Base-by-base conservation (phyloP, 345 rosid species). In the Xanthoceras sorbifolium region DNA sequence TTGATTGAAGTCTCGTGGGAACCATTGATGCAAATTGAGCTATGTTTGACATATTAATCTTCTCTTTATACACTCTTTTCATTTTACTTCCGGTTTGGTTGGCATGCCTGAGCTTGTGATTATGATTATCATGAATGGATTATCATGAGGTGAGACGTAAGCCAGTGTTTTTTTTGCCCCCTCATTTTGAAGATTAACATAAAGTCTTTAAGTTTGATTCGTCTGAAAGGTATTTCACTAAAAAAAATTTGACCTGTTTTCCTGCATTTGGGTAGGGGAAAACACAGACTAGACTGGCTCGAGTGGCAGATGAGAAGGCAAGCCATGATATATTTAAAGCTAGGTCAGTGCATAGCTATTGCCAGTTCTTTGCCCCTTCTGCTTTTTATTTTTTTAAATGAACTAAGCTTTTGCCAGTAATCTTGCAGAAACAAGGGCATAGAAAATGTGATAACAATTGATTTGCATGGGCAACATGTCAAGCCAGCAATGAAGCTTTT, bases 401-500 rank as follows among this genome's bases (percentile, higher is more conserved):
- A 79, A 67, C 80, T 80, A 69, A 83, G 38, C 29, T 63, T 73
- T 63, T 67, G 68, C 46, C 25, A 34, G 59, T 77, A 36, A 57
- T 76, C 28, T 54, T 83, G 76, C 96, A 95, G 99, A 83, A 95
- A 95, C 85, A 92, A 84, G 82, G 90, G 42, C 64, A 86, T 93
- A 72, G 93, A 92, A 83, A 95, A 95, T 77, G 83, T 88, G 70
- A 77, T 93, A 82, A 93, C 97, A 76, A 95, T 95, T 73, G 99
- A 95, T 85, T 83, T 95, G 79, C 99, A 95, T 65, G 99, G 99
- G 59, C 99, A 95, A 78, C 98, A 93, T 82, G 96, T 93, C 64
- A 92, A 95, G 81, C 90, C 85, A 82, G 97, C 98, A 66, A 90
- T 92, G 93, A 84, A 76, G 82, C 83, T 91, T 72, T 80, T 95